Percentiles rank a stretch among this genome's conserved stretches.
Evolutionary conservation across 2,329 filamentous ascomycete genomes (phyloP).

Genomic region (Ceratocystis lukuohia): DNA sequence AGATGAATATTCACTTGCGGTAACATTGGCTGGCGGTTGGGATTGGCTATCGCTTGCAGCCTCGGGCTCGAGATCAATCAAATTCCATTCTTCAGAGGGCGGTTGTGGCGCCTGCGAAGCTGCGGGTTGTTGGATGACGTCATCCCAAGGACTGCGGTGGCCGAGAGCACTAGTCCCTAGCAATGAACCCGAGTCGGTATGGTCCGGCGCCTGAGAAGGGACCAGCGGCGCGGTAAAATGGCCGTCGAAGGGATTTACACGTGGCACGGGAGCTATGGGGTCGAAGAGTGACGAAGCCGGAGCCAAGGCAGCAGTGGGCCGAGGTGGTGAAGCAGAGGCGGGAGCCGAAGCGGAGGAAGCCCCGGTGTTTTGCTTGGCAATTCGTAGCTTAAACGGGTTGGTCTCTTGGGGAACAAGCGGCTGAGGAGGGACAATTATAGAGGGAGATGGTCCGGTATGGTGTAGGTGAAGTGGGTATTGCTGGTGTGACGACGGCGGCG

Average conservation of each 20-base stretch:
- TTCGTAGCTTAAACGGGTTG: slow-evolving; percentile 11
- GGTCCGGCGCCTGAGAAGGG: not conserved
- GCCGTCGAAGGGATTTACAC: not conserved
- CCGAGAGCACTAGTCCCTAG: slow-evolving; percentile 13
- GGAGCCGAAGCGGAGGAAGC: not conserved
- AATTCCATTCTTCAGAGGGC: slow-evolving; percentile 36
- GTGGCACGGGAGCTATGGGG: not conserved
- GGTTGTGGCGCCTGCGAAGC: slow-evolving; percentile 5
- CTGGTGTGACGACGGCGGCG: not conserved
- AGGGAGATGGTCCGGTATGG: not conserved
- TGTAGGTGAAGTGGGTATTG: not conserved
- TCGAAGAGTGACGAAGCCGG: not conserved
- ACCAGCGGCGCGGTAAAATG: not conserved
- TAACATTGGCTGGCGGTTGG: not conserved
- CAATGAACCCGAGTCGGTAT: not conserved
- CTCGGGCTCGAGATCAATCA: slow-evolving; percentile 30
- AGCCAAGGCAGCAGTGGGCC: not conserved
- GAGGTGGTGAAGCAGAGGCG: not conserved
- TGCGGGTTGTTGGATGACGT: slow-evolving; percentile 4
- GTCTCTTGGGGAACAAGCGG: slow-evolving; percentile 8
- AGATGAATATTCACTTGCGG: not conserved
- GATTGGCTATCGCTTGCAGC: not conserved
- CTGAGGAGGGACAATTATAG: not conserved
- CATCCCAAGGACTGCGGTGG: slow-evolving; percentile 7
- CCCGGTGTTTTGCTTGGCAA: slow-evolving; percentile 7